Evolutionary conservation across 73 alveolate species (phyloP), one percentile per base, ranked within the genome.

Genomic region (Paramecium sexaurelia): DNA sequence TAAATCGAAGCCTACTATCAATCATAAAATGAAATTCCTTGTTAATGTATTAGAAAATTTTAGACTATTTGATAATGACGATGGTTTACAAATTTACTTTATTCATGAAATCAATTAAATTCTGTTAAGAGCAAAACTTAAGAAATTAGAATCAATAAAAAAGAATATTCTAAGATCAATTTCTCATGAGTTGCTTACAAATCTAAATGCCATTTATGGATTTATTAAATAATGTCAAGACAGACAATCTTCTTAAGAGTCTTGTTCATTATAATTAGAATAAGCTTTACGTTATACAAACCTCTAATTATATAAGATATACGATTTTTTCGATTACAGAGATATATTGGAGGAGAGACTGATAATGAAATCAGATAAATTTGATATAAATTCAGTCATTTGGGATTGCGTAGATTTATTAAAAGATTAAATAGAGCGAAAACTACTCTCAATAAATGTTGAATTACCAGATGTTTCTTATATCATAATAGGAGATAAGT

Each of bases 161-260:
- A 73, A 73, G 67, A 73, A 73, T 39, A 73, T 73, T n/a, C 43
- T 73, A 11, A 32, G 87, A 39, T 73, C 87, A 3, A 73, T 73
- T 9, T 73, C 87, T 73, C 87, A 73, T 33, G 87, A 73, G 35
- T 73, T 73, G 20, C 36, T 73, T 3, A 73, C 55, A 1, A 36
- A 33, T 36, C 7, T 73, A 19, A 73, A 73, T 20, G 87, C 87
- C 9, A 39, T 39, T 3, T 73, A 11, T 9, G 87, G 87, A n/a
- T 73, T 27, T 17, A 33, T 73, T 3, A 73, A 73, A 39, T n/a
- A 73, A 36, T n/a, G 66, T 36, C 13, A 73, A 39, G 87, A 73
- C 26, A 73, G 24, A 73, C 24, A 27, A 73, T 32, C 26, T 11
- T 29, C 19, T 0, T 61, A 26, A 11, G 87, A 36, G 13, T 33